Percentiles rank a stretch among this genome's conserved stretches.
These are phyloP conservation scores for Stemphylium lycopersici DNA, from an alignment of 2,329 filamentous ascomycete species.

Conservation along the genomic window DNA sequence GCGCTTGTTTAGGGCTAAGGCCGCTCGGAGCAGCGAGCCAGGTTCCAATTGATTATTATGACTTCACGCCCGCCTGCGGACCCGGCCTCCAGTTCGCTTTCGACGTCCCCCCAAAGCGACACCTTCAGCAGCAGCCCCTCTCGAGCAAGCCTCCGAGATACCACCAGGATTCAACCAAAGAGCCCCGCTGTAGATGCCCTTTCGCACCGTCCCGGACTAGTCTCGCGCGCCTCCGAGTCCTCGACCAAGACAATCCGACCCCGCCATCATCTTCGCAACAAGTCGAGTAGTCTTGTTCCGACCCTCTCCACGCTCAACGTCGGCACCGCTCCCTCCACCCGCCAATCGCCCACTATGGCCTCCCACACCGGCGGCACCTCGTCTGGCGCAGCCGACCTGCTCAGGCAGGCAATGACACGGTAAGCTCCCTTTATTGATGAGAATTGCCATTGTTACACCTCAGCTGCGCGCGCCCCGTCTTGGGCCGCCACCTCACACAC, in stretches of 20 bases:
- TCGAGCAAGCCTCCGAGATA: constrained; percentile 20
- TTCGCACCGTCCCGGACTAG: constrained; percentile 38
- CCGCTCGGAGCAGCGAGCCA: constrained; percentile 37
- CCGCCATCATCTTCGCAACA: constrained; percentile 42
- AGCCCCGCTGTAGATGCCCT: constrained; percentile 38
- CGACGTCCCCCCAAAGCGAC: constrained; percentile 19
- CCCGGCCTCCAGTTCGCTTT: constrained; percentile 25
- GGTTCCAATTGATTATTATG: constrained; percentile 42
- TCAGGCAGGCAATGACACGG: constrained; percentile 65
- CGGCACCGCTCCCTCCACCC: constrained; percentile 37
- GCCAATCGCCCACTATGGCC: constrained; percentile 41
- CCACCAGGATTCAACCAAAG: constrained; percentile 27
- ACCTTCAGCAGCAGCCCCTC: constrained; percentile 21
- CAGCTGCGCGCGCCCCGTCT: no score
- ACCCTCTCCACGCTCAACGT: constrained; percentile 50
- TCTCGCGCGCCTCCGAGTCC: constrained; percentile 39
- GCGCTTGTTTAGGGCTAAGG: constrained; percentile 43
- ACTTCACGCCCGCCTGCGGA: constrained; percentile 38
- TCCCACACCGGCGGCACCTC: constrained; percentile 49
- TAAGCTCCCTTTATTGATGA: constrained; percentile 46
- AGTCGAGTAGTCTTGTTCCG: constrained; percentile 53
- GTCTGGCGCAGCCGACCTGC: constrained; percentile 62
- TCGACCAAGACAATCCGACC: constrained; percentile 37
- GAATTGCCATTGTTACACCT: no score
- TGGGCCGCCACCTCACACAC: neutral